Base-by-base conservation (phyloP, 2,329 filamentous ascomycete species). In the Venturia carpophila region DNA sequence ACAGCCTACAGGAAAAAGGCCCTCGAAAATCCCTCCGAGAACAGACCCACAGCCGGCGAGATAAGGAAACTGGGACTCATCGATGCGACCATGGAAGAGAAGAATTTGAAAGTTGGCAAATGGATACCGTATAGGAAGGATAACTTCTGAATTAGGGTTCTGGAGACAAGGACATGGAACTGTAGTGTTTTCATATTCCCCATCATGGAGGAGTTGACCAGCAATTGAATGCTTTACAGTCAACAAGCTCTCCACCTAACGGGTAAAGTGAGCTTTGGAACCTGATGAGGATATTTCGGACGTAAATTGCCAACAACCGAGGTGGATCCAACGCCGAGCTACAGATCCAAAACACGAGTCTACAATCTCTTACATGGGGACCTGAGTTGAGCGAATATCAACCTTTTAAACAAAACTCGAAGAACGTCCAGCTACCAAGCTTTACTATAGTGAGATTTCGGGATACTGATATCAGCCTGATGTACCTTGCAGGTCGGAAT, bases 31-130 rank as follows among this genome's bases (percentile, higher is more conserved):
- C 84, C 89, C 68, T 85, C 90, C 79, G 90, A 94, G 74, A 87
- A 91, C 73, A 88, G 86, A 66, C 91, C 91, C 67, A 92, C 85
- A 68, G 89, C 90, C 5, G 91, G 90, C 67, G 86, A 94, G 80
- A 95, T 97, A 82, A 84, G 91, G 76, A 92, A 89, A 75, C 77
- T 97, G 68, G 93, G 93, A 56, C 77, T 97, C 69, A 73, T 97
- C 71, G 87, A 88, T 60, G 76, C 73, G 73, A 91, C 91, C 76
- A 88, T 94, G 70, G 90, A 95, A 71, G 90, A 94, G 74, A 80
- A 80, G 75, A 75, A 80, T 67, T 70, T 82, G 42, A 80, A 78
- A 27, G 62, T 63, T 7, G 27, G 41, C 11, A 64, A 60, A 34
- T 64, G 63, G 63, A 45, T 64, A 15, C 63, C 63, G 27, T 47